Evolutionary conservation across 768 basidiomycete species (phyloP).

Genomic region (Mycena maculata): DNA sequence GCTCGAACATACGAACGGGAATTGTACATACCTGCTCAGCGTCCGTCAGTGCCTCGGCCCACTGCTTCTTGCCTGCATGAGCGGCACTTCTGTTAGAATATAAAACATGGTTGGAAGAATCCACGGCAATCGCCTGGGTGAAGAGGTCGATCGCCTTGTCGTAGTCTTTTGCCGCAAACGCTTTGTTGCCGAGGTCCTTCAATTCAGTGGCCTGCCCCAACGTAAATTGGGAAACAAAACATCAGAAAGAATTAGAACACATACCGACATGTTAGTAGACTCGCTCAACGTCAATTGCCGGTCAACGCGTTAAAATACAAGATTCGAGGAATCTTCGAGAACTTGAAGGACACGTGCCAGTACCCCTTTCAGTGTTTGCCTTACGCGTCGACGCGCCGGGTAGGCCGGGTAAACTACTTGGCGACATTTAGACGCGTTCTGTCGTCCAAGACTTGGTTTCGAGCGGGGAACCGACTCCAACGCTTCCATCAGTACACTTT

Average conservation of each 20-base stretch:
- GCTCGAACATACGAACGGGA: conserved; percentile 4
- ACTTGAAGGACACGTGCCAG: neutral
- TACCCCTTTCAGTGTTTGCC: too few relatives aligned
- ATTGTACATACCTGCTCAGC: conserved; percentile 84
- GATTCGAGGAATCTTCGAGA: neutral
- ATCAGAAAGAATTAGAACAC: conserved; percentile 38
- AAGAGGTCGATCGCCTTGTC: conserved; percentile 88
- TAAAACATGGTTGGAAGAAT: conserved; percentile 87
- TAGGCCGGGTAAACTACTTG: neutral
- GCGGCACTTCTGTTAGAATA: conserved; percentile 95
- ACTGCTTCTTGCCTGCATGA: conserved; percentile 86
- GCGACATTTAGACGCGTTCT: conserved; percentile 17
- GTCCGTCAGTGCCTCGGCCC: conserved; percentile 81
- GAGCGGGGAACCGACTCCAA: conserved; percentile 7
- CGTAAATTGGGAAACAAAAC: neutral
- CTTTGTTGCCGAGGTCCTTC: conserved; percentile 96
- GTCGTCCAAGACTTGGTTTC: neutral
- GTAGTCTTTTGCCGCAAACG: conserved; percentile 93
- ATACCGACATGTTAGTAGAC: conserved; percentile 53
- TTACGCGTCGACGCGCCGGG: neutral
- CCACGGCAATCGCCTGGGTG: conserved; percentile 84
- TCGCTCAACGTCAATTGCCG: neutral
- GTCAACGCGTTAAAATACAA: neutral
- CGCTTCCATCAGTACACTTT: conserved; percentile 3
- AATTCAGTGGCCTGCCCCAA: conserved; percentile 61